Base-by-base conservation (phyloP, 2,329 filamentous ascomycete species). In the Fusarium annulatum region DNA sequence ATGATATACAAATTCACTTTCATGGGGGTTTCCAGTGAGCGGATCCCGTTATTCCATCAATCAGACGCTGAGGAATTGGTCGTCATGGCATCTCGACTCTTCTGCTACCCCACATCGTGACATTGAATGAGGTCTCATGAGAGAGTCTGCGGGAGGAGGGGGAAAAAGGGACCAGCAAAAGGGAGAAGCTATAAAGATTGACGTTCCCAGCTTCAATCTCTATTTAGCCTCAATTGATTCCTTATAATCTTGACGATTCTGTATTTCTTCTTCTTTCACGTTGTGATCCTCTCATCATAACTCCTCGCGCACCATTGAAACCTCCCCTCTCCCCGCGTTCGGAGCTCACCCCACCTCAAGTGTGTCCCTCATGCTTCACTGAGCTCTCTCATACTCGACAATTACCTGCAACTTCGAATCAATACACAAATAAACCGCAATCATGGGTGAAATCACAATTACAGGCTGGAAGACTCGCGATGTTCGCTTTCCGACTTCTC, bases 401-500 rank as follows among this genome's bases (percentile, higher is more conserved):
- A 34, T 18, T 38, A 26, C 43, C 18, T 46, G 7, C 34, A 48
- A 26, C 21, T 15, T 48, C 45, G 45, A 48, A 28, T 10, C 26
- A 56, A 41, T 36, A 48, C 43, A 62, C 52, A 26, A 6, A 48
- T 42, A 65, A 51, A 62, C 39, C 28, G 41, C 42, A 71, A 72
- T 39, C 46, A 77, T 77, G 74, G 48, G 76, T 64, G 88, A 91
- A 76, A 86, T 94, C 78, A 93, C 90, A 66, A 93, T 94, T 80
- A 94, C 91, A 61, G 89, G 91, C 72, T 94, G 90, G 86, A 86
- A 85, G 74, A 93, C 91, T 67, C 88, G 91, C 80, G 92, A 94
- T 85, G 91, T 94, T 81, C 90, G 92, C 76, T 94, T 94, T 81
- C 92, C 92, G 82, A 98, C 95, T n/a, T 97, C 95, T 45, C 90